Conservation (phyloP, 495 filamentous ascomycete species). For the Articulospora tetracladia region DNA sequence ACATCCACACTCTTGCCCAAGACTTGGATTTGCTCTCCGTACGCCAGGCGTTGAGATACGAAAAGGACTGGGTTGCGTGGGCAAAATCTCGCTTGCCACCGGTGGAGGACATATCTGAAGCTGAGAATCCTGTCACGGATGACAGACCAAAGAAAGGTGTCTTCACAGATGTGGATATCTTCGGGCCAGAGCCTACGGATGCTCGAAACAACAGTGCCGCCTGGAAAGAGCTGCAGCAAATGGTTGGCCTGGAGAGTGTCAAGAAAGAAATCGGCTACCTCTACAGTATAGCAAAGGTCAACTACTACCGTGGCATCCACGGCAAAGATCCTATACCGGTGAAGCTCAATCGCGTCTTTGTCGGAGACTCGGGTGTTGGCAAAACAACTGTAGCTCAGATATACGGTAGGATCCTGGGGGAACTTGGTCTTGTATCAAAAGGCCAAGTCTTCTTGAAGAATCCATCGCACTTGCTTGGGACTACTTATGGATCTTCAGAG, state of each 20-base stretch:
- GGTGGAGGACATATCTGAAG: too few relatives aligned
- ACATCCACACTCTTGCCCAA: too few relatives aligned
- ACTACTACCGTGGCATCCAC: not conserved
- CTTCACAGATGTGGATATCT: not conserved
- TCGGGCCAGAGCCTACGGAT: not conserved
- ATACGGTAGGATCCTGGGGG: conserved; percentile 60
- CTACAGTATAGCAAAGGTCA: not conserved
- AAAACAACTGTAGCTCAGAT: conserved; percentile 73
- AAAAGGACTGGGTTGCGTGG: too few relatives aligned
- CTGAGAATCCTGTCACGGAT: too few relatives aligned
- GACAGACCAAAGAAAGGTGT: not conserved
- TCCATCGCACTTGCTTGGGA: conserved; percentile 67
- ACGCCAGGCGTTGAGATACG: too few relatives aligned
- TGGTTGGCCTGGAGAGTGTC: not conserved
- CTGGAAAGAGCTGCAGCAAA: not conserved
- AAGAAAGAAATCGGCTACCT: not conserved
- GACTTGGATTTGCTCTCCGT: too few relatives aligned
- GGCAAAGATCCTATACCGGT: not conserved
- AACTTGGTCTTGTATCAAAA: conserved; percentile 52
- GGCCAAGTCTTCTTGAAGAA: conserved; percentile 68
- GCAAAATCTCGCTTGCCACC: too few relatives aligned
- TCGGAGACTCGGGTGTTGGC: conserved; percentile 66
- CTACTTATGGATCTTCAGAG: conserved; percentile 60
- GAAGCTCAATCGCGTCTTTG: conserved; percentile 55
- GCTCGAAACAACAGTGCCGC: not conserved